Base-by-base conservation (phyloP, 176 grass and related monocot species). In the Eremochloa ophiuroides region DNA sequence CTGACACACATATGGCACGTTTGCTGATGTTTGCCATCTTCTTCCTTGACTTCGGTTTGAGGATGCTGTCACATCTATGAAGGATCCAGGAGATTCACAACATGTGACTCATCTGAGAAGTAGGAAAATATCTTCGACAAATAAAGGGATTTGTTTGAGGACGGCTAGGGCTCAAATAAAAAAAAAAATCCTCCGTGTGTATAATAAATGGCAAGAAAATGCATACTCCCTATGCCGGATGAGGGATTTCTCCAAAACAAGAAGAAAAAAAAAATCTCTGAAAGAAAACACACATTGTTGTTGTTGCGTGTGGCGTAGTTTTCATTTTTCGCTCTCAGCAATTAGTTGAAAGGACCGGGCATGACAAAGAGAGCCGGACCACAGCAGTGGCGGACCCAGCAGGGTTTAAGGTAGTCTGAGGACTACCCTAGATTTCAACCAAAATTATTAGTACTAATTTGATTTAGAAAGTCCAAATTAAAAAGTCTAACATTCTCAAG, bases 21-120 rank as follows among this genome's bases (percentile, higher is more conserved):
- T 34, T 7, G 10, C 22, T 79, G 27, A 83, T 83, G 80, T 67
- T 83, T 29, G 78, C 86, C 37, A 72, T 73, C 44, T 46, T 73
- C 44, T 46, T 14, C n/a, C 23, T 59, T 79, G 86, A 74, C 86
- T 68, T 74, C 0, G 11, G 29, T 29, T 83, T 11, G 15, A 78
- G 86, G 38, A 58, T n/a, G 75, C 22, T 35, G 75, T 88, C 81
- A 31, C 59, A 18, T 84, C 86, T 31, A 11, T 7, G 9, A 4
- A 63, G 28, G 77, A 16, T 42, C 38, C 1, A 4, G 11, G 62
- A 78, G 82, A 71, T 41, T 71, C 66, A 35, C 26, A 64, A 65
- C 80, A 26, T 55, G 55, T 10, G 65, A 26, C 16, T 76, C 78
- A 25, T 20, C 18, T 48, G 62, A 42, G 34, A 2, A 56, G 41